Evolutionary conservation across 345 rosid species (phyloP).

Genomic region (Lagerstroemia speciosa): DNA sequence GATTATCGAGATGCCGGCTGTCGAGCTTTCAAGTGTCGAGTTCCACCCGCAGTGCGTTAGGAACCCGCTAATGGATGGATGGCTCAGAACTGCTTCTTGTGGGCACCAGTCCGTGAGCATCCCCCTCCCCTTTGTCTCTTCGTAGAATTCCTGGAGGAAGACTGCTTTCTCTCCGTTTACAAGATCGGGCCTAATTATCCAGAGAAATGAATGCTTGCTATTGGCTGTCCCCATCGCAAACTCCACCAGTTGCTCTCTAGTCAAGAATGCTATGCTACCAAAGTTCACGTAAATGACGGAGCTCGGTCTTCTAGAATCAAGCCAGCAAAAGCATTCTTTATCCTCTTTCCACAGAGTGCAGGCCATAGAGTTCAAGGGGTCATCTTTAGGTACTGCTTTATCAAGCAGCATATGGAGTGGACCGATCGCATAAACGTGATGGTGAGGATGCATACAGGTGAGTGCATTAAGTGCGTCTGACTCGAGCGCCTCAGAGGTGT

Average conservation of each 20-base stretch:
- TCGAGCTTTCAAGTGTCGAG: slow-evolving; percentile 6
- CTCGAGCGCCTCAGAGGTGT: slow-evolving; percentile 11
- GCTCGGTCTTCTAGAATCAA: neutral
- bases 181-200: slow-evolving; percentile 11
- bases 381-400: neutral
- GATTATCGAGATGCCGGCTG: slow-evolving; percentile 5
- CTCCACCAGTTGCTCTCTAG: slow-evolving; percentile 3
- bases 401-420: slow-evolving; percentile 2
- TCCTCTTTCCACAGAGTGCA: slow-evolving; percentile 12
- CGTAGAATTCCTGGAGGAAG: neutral
- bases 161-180: neutral
- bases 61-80: slow-evolving; percentile 9
- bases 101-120: slow-evolving; percentile 2
- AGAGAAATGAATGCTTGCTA: neutral
- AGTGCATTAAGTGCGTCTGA: neutral
- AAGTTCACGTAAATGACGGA: slow-evolving; percentile 9
- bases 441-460: neutral
- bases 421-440: slow-evolving; percentile 5
- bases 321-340: slow-evolving; percentile 5
- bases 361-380: neutral
- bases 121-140: slow-evolving; percentile 5
- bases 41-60: slow-evolving; percentile 12
- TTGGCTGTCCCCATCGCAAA: slow-evolving; percentile 10
- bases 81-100: slow-evolving; percentile 1
- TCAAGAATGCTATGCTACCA: slow-evolving; percentile 8